Evolutionary conservation across 306 rosid genomes (phyloP).

Genomic region (Chamaecrista fasciculata): DNA sequence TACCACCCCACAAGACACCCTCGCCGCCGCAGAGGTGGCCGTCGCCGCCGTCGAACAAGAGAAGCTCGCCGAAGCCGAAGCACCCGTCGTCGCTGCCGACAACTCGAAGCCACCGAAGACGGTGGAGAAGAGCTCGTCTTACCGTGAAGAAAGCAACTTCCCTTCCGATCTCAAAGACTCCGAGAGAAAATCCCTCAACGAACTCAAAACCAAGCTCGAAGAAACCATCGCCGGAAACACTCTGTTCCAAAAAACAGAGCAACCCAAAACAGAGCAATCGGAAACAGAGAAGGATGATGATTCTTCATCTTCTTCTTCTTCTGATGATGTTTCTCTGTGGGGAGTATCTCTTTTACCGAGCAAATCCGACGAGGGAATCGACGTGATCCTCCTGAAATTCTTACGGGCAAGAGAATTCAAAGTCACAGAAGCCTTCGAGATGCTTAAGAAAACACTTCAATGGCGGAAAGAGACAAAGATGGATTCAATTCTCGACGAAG

Average conservation of each 20-base stretch:
- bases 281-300: too few relatives aligned
- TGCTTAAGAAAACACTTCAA: conserved; percentile 47
- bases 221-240: conserved; percentile 37
- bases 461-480: conserved; percentile 51
- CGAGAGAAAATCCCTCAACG: conserved; percentile 42
- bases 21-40: conserved; percentile 18
- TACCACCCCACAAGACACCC: conserved; percentile 31
- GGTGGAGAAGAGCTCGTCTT: conserved; percentile 41
- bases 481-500: conserved; percentile 42
- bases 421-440: conserved; percentile 45
- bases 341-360: conserved; percentile 46
- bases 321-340: conserved; percentile 34
- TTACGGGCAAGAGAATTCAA: conserved; percentile 54
- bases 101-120: too few relatives aligned
- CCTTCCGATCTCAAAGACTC: conserved; percentile 47
- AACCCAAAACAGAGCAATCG: conserved; percentile 12
- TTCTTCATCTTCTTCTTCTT: too few relatives aligned
- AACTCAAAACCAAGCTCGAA: conserved; percentile 43
- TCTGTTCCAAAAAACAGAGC: conserved; percentile 32
- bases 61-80: conserved; percentile 17
- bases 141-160: conserved; percentile 47
- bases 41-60: not conserved
- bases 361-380: conserved; percentile 34
- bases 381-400: conserved; percentile 46
- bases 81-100: conserved; percentile 22